Conservation (phyloP, 2,329 filamentous ascomycete genomes). For the Colletotrichum sojae region DNA sequence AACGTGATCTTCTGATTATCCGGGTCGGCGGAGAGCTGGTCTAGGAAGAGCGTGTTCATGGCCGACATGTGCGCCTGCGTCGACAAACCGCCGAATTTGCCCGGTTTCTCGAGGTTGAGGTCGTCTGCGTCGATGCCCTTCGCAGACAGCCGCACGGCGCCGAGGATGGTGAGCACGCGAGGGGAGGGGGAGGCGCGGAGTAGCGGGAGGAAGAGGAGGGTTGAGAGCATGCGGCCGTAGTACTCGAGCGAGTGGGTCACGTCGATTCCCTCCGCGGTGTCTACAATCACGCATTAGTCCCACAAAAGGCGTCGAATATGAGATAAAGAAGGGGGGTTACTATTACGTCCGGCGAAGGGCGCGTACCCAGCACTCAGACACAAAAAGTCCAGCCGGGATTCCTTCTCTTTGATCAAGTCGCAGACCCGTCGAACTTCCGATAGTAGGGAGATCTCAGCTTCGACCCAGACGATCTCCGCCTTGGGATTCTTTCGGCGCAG, state of each 20-base stretch:
- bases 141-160: conserved; percentile 42
- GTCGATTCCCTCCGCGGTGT: conserved; percentile 60
- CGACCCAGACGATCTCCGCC: conserved; percentile 58
- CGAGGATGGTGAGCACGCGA: conserved; percentile 47
- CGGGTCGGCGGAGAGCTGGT: conserved; percentile 42
- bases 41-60: conserved; percentile 46
- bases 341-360: conserved; percentile 52
- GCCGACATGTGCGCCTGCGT: conserved; percentile 38
- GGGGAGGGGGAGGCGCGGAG: conserved; percentile 45
- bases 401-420: conserved; percentile 53
- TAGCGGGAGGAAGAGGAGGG: conserved; percentile 56
- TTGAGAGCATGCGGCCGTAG: conserved; percentile 60
- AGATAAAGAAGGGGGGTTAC: conserved; percentile 1
- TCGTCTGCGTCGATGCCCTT: conserved; percentile 44
- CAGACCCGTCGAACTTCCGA: conserved; percentile 57
- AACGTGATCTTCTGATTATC: conserved; percentile 43
- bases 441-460: conserved; percentile 61
- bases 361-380: conserved; percentile 61
- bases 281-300: conserved; percentile 33
- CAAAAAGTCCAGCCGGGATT: conserved; percentile 57
- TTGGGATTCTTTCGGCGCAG: conserved; percentile 53
- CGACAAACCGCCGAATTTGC: conserved; percentile 44
- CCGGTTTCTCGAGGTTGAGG: conserved; percentile 42
- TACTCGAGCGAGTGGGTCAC: conserved; percentile 55
- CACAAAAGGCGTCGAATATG: too few relatives aligned